These are phyloP conservation scores for Neurospora crassa DNA, from an alignment of 2,329 filamentous ascomycete genomes.

Conservation along the genomic window DNA sequence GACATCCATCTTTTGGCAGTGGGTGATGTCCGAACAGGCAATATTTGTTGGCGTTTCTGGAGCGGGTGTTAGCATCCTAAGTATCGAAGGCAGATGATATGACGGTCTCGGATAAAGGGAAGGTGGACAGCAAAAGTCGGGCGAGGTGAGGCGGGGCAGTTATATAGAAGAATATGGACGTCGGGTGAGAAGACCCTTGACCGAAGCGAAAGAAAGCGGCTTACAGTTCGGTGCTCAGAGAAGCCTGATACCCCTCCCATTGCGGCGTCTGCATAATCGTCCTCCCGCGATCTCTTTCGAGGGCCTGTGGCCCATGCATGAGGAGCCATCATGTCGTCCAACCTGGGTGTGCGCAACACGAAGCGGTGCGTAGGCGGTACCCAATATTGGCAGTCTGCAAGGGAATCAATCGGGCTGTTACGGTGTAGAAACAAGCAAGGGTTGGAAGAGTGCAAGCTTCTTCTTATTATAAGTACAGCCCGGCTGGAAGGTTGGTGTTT, in stretches of 20 bases:
- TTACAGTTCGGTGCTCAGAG: constrained; percentile 41
- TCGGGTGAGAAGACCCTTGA: constrained; percentile 10
- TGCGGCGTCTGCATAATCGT: constrained; percentile 31
- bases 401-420: background rate
- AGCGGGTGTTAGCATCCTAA: constrained; percentile 25
- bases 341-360: background rate
- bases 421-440: background rate
- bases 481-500: background rate
- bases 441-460: background rate
- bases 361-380: background rate
- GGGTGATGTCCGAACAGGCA: constrained; percentile 16
- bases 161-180: constrained; percentile 27
- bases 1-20: constrained; percentile 15
- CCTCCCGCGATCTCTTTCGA: constrained; percentile 37
- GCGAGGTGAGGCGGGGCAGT: background rate
- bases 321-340: constrained; percentile 28
- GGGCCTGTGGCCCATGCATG: constrained; percentile 27
- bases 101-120: background rate
- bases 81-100: background rate
- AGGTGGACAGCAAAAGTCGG: background rate
- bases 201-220: constrained; percentile 10
- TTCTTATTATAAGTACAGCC: background rate
- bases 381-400: background rate
- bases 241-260: constrained; percentile 31
- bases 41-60: constrained; percentile 25